Evolutionary conservation across 2,329 filamentous ascomycete genomes (phyloP).

Genomic region (Microdochium paspali): DNA sequence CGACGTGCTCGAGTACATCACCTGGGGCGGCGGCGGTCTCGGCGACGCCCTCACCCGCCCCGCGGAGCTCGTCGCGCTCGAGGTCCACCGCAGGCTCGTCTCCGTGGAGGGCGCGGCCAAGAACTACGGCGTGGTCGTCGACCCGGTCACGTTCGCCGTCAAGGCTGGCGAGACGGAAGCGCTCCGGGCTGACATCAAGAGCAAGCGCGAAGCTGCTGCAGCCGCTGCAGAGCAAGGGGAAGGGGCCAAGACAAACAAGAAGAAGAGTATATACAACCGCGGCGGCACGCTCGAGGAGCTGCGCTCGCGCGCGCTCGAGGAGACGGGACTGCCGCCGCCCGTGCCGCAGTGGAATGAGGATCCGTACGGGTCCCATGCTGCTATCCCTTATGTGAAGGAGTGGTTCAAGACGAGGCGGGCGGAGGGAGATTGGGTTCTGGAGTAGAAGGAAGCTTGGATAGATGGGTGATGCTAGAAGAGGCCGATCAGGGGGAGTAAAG

Average conservation of each 20-base stretch:
- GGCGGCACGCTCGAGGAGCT: constrained; percentile 30
- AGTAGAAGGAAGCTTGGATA: constrained; percentile 5
- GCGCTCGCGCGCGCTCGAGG: constrained; percentile 21
- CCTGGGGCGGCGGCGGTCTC: constrained; percentile 38
- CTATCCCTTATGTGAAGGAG: constrained; percentile 28
- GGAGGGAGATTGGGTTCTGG: constrained; percentile 12
- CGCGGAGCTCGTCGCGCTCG: constrained; percentile 29
- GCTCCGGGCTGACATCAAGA: constrained; percentile 21
- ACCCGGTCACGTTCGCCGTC: constrained; percentile 23
- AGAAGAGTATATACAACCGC: constrained; percentile 24
- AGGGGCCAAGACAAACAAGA: too few species aligned
- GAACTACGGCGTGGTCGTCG: constrained; percentile 35
- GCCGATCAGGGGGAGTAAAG: too few species aligned
- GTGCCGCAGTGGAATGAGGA: constrained; percentile 31
- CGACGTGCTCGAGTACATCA: constrained; percentile 38
- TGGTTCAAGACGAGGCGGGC: constrained; percentile 30
- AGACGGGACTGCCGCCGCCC: constrained; percentile 32
- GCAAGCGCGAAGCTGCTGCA: constrained; percentile 9
- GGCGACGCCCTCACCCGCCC: constrained; percentile 34
- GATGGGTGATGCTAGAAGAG: too few species aligned
- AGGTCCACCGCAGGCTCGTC: constrained; percentile 33
- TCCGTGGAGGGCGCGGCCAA: constrained; percentile 27
- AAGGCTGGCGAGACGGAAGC: constrained; percentile 21
- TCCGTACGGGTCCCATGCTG: constrained; percentile 33
- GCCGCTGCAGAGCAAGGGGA: not conserved